Evolutionary conservation across 73 alveolate genomes (phyloP), one percentile per base, ranked within the genome.

Genomic region (Stentor roeselii): DNA sequence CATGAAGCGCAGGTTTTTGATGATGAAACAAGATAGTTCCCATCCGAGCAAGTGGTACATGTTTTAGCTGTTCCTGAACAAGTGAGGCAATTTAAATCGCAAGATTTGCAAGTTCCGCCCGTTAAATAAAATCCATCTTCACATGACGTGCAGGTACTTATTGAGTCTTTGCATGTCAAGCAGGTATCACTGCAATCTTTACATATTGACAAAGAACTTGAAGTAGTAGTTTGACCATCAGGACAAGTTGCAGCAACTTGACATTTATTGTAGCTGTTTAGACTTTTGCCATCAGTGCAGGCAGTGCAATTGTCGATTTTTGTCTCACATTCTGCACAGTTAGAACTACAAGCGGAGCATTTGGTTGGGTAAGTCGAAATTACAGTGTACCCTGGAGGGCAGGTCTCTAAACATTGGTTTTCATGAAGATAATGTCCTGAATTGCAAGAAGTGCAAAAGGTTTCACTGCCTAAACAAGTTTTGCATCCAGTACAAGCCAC

Each of bases 1-100:
- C 87, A 82, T 3, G 84, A 42, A 3, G 30, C 37, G 82, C 87
- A 82, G 42, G 41, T 21, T 37, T 50, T 50, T 11, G 30, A 11
- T 11, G 67, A 36, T 4, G 86, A 3, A 32, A n/a, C 85, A 39
- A 77, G 41, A 27, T 38, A 3, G 40, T 60, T 82, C 42, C 41
- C 58, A 6, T 21, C 80, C 1, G 27, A 14, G 2, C 80, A 67
- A 30, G 80, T 30, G 21, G 80, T 67, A 32, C 80, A 67, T 15
- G 37, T 30, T 21, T 36, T 34, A 27, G 80, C n/a, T n/a, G 80
- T 30, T 1, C 50, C 41, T 11, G 14, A 27, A 32, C 80, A 67
- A 30, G 80, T 67, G 21, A 2, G 34, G 42, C 80, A 67, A 21
- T 21, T 67, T 1, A 21, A 1, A 34, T 67, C 80, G 34, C 80